Percentiles rank a stretch among this genome's conserved stretches.
phyloP scores from a whole-genome alignment of 169 alveolate genomes.

The Plasmodium gonderi region DNA sequence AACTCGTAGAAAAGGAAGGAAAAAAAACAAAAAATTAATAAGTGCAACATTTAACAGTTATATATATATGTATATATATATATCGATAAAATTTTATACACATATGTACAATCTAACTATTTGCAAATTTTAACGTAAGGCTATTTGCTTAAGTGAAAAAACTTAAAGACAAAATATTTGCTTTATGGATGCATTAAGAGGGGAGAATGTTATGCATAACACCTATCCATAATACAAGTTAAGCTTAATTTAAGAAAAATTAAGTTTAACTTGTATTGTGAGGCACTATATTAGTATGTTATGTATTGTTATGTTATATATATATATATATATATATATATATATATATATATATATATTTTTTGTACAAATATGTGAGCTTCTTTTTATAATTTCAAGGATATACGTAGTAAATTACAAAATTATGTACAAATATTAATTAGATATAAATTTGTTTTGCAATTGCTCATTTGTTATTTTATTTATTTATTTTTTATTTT shows the following conservation, averaged over 20 bases:
- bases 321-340: no score
- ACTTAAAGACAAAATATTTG: background rate
- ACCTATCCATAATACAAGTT: no score
- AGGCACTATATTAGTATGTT: background rate
- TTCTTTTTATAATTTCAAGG: background rate
- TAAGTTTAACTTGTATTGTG: background rate
- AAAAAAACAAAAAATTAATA: background rate
- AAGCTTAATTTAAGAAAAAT: background rate
- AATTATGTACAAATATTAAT: background rate
- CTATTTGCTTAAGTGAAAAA: background rate
- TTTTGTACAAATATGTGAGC: background rate
- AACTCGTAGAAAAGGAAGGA: background rate
- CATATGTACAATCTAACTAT: background rate
- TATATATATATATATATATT: no score
- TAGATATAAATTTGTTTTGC: background rate
- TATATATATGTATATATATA: background rate
- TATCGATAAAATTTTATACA: background rate
- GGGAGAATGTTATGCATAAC: background rate
- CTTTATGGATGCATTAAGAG: background rate
- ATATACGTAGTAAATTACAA: no score
- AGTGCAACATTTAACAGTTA: background rate
- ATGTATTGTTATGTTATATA: background rate
- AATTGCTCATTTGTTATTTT: background rate
- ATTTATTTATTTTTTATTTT: no score
- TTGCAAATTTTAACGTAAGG: background rate